These are phyloP conservation scores for Saccharomycopsis fermentans DNA, from an alignment of 805 yeast genomes.

Conservation along the genomic window DNA sequence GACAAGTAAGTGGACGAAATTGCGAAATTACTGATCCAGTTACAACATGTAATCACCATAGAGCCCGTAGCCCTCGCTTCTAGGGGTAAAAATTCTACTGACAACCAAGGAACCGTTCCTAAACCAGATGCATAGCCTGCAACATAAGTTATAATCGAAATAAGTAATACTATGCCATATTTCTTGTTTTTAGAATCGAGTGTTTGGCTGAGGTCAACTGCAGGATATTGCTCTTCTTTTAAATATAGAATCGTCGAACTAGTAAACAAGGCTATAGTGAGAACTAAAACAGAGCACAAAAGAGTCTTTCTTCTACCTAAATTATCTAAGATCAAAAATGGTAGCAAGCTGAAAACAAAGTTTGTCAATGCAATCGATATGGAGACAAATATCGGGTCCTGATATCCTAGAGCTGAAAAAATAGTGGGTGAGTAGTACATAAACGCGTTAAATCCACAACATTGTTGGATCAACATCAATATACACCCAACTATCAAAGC, in stretches of 20 bases:
- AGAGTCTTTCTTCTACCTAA: constrained; percentile 45
- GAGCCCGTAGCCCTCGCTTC: constrained; percentile 34
- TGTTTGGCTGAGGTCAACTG: neutral
- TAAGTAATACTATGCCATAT: constrained; percentile 20
- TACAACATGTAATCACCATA: constrained; percentile 32
- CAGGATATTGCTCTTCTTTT: neutral
- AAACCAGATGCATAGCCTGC: constrained; percentile 34
- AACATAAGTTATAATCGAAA: constrained; percentile 29
- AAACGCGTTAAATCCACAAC: constrained; percentile 53
- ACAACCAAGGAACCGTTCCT: constrained; percentile 37
- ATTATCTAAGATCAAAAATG: constrained; percentile 39
- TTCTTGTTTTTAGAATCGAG: neutral
- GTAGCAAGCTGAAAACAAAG: constrained; percentile 44
- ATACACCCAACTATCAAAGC: constrained; percentile 40
- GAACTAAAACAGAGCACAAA: constrained; percentile 32
- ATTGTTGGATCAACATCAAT: constrained; percentile 47
- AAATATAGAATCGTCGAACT: constrained; percentile 16
- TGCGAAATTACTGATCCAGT: constrained; percentile 32
- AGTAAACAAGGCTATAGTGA: constrained; percentile 28
- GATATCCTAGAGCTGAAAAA: constrained; percentile 40
- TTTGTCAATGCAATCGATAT: constrained; percentile 46
- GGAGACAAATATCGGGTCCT: constrained; percentile 47
- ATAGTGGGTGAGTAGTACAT: constrained; percentile 54
- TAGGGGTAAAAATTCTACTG: constrained; percentile 35
- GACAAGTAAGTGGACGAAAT: constrained; percentile 30